phyloP scores from a whole-genome alignment of 208 protist species.

The Endotrypanum monterogeii region DNA sequence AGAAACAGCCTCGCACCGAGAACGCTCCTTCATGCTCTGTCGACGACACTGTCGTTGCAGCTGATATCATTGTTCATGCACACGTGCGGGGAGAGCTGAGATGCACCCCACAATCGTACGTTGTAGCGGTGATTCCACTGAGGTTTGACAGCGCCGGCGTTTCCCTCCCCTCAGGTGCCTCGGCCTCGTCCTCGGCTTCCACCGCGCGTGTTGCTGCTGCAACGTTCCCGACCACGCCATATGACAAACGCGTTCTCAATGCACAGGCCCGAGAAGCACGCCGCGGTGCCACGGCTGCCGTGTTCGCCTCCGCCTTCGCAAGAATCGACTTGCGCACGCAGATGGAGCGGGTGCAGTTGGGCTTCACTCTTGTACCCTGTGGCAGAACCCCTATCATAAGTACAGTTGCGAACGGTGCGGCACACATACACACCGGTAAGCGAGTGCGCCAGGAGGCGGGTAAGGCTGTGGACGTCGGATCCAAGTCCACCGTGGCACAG shows the following conservation, averaged over 20 bases:
- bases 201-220: not conserved
- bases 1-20: not conserved
- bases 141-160: conserved; percentile 13
- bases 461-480: not conserved
- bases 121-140: conserved; percentile 34
- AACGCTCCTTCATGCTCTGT: not conserved
- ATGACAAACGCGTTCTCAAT: conserved; percentile 43
- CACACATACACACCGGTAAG: not conserved
- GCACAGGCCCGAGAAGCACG: conserved; percentile 30
- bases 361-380: conserved; percentile 53
- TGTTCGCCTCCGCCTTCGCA: conserved; percentile 33
- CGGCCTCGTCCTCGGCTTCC: not conserved
- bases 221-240: conserved; percentile 11
- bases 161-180: not conserved
- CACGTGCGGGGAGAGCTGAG: conserved; percentile 31
- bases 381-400: not conserved
- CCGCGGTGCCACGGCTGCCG: conserved; percentile 11
- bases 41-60: conserved; percentile 1
- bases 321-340: conserved; percentile 53
- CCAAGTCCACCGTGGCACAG: not conserved
- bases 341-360: conserved; percentile 62
- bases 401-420: conserved; percentile 1
- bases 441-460: not conserved
- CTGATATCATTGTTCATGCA: conserved; percentile 32
- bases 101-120: conserved; percentile 18